A percentile compares a stretch with the other conserved stretches of the same genome.
Evolutionary conservation across 2,329 filamentous ascomycete species (phyloP).

Genomic region (Phoma sp.): DNA sequence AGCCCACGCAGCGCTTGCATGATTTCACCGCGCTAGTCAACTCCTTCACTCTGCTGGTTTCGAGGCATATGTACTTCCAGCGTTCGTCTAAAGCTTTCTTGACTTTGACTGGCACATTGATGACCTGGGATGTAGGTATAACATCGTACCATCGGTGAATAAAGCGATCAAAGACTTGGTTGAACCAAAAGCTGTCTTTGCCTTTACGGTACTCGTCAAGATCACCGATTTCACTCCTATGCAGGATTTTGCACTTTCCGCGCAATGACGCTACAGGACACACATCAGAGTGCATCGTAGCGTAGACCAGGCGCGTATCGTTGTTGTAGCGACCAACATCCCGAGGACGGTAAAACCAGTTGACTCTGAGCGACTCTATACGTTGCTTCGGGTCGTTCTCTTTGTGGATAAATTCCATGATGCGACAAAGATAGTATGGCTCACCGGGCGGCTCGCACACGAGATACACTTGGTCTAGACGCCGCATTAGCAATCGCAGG

Average conservation of each 20-base stretch:
- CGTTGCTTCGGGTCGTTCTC: constrained; percentile 71
- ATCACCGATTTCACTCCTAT: constrained; percentile 83
- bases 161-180: constrained; percentile 96
- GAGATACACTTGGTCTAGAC: constrained; percentile 84
- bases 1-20: constrained; percentile 90
- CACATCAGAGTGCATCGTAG: constrained; percentile 98
- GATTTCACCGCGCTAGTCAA: constrained; percentile 93
- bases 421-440: constrained; percentile 94
- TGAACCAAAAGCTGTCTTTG: constrained; percentile 93
- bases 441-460: constrained; percentile 97
- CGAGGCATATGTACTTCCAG: constrained; percentile 95
- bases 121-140: constrained; percentile 87
- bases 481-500: constrained; percentile 45
- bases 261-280: constrained; percentile 90
- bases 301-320: constrained; percentile 90
- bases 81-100: constrained; percentile 95
- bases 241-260: constrained; percentile 89
- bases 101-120: constrained; percentile 94
- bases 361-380: constrained; percentile 87
- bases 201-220: constrained; percentile 83
- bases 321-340: constrained; percentile 92
- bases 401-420: constrained; percentile 95
- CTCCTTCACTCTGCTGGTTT: constrained; percentile 92
- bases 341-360: constrained; percentile 97
- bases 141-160: constrained; percentile 98